phyloP scores from a whole-genome alignment of 148 eudicot species.

The Chenopodium suecicum region DNA sequence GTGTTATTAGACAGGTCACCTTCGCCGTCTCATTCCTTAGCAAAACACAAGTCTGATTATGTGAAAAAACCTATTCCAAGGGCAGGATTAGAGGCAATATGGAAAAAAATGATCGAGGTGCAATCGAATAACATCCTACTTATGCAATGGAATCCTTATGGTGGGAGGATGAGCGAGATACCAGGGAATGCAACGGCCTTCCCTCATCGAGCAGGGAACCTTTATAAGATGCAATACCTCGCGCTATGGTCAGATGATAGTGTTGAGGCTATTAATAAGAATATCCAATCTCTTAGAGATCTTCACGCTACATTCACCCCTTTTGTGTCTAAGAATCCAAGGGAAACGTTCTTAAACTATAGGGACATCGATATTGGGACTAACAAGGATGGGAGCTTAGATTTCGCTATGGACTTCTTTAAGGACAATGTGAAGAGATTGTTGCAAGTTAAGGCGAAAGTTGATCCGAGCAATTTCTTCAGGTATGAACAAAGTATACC shows the following conservation, averaged over 20 bases:
- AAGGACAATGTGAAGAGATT: constrained; percentile 34
- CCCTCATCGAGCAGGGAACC: constrained; percentile 40
- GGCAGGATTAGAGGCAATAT: constrained; percentile 29
- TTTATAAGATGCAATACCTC: constrained; percentile 34
- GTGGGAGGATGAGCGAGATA: constrained; percentile 42
- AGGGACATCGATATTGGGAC: constrained; percentile 39
- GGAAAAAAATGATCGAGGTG: constrained; percentile 34
- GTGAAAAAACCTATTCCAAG: constrained; percentile 32
- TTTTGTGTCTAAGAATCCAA: constrained; percentile 32
- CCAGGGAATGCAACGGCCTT: constrained; percentile 29
- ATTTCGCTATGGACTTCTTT: constrained; percentile 36
- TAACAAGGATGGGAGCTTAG: constrained; percentile 16
- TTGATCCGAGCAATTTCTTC: constrained; percentile 38
- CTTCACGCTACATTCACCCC: constrained; percentile 32
- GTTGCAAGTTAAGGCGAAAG: constrained; percentile 33
- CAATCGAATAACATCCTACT: background rate
- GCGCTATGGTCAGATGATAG: constrained; percentile 32
- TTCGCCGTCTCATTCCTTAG: constrained; percentile 8
- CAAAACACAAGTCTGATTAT: constrained; percentile 35
- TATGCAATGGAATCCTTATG: constrained; percentile 41
- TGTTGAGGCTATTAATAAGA: background rate
- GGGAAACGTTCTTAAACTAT: constrained; percentile 42
- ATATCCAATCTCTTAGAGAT: constrained; percentile 21
- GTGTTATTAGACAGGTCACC: constrained; percentile 21
- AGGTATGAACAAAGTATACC: constrained; percentile 38